Percentiles rank a stretch among this genome's conserved stretches.
These are phyloP conservation scores for Cotoneaster glaucophyllus DNA, from an alignment of 306 rosid species.

Conservation along the genomic window DNA sequence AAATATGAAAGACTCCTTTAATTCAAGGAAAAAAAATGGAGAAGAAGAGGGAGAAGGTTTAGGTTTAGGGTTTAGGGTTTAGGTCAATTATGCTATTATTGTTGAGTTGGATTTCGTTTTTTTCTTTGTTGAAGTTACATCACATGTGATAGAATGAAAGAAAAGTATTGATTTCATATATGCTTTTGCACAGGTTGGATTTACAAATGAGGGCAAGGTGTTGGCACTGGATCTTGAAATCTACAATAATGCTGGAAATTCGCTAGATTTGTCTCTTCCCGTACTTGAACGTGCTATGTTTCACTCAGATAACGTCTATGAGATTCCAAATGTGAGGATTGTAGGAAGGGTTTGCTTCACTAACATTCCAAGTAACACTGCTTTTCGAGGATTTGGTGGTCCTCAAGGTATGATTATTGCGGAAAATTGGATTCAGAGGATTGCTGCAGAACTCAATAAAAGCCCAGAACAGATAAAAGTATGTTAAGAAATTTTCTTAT, in stretches of 20 bases:
- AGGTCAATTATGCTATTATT: not conserved
- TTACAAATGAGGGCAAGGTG: slow-evolving; percentile 85
- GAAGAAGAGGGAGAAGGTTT: not conserved
- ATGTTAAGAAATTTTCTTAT: slow-evolving; percentile 19
- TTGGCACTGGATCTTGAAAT: slow-evolving; percentile 81
- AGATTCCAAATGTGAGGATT: slow-evolving; percentile 86
- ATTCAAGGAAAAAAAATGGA: not conserved
- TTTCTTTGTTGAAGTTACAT: not conserved
- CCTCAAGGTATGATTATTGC: slow-evolving; percentile 96
- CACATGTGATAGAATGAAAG: slow-evolving; percentile 1
- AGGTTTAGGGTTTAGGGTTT: not conserved
- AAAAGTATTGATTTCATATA: slow-evolving; percentile 9
- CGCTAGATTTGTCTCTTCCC: slow-evolving; percentile 78
- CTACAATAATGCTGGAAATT: slow-evolving; percentile 89
- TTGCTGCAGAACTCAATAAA: slow-evolving; percentile 71
- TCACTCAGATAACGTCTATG: slow-evolving; percentile 92
- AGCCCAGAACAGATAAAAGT: slow-evolving; percentile 84
- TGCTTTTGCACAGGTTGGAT: slow-evolving; percentile 60
- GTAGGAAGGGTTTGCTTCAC: slow-evolving; percentile 81
- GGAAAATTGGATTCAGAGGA: slow-evolving; percentile 91
- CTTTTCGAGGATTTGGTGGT: slow-evolving; percentile 97
- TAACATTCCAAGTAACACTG: slow-evolving; percentile 82
- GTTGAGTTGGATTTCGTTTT: not conserved
- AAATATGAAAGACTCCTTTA: not conserved
- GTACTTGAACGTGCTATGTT: slow-evolving; percentile 95